Evolutionary conservation across 2,329 filamentous ascomycete genomes (phyloP).

Genomic region (Trichoderma guizhouense): DNA sequence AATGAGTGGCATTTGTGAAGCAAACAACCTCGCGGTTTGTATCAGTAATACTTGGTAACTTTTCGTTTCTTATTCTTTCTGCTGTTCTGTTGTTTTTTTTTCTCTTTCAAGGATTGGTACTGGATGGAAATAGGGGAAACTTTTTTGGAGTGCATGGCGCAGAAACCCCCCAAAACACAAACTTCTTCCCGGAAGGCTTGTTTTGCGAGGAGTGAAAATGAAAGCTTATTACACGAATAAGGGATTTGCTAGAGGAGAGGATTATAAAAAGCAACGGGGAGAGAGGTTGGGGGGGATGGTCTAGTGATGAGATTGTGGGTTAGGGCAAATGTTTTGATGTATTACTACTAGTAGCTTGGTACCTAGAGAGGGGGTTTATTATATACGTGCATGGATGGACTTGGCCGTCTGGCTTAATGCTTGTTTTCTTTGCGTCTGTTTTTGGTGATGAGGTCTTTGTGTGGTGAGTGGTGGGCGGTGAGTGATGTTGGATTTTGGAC

Average conservation of each 20-base stretch:
- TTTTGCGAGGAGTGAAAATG: not conserved
- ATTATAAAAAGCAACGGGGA: not conserved
- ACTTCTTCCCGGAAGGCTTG: not conserved
- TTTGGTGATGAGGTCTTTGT: not conserved
- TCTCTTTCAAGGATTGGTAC: not conserved
- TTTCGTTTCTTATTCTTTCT: not conserved
- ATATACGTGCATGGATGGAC: not conserved
- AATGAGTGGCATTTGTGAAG: not conserved
- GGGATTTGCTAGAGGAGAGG: not conserved
- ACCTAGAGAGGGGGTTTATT: not conserved
- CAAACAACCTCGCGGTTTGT: not conserved
- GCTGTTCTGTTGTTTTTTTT: not conserved
- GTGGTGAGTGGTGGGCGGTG: not conserved
- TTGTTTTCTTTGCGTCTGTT: not conserved
- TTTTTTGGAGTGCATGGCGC: constrained; percentile 9
- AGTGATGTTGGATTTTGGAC: not conserved
- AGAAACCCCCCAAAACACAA: not conserved
- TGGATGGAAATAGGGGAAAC: constrained; percentile 2
- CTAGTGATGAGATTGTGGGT: not conserved
- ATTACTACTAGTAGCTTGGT: not conserved
- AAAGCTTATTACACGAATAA: not conserved
- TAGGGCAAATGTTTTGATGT: not conserved
- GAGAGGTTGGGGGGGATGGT: not conserved
- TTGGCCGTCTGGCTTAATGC: not conserved
- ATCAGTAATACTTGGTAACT: constrained; percentile 7